Base-by-base conservation (phyloP, 2,329 filamentous ascomycete genomes). In the Colletotrichum sp. region DNA sequence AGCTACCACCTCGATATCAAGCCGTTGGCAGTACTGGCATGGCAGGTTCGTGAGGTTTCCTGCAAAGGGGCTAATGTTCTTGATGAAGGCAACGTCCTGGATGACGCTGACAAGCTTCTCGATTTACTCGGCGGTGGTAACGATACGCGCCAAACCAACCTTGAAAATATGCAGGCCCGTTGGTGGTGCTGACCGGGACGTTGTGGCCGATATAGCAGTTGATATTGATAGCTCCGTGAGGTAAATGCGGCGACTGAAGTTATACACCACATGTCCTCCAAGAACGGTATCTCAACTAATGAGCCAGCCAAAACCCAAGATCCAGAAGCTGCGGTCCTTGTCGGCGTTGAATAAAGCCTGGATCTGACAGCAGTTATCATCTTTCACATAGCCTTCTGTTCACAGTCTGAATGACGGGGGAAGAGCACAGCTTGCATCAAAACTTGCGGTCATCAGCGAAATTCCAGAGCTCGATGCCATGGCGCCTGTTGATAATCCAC, bases 181-280 rank as follows among this genome's bases (percentile, higher is more conserved):
- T 27, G 8, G 67, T 16, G 8, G 36, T 76, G 27, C 67, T 80
- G 68, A 71, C 69, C 12, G 78, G 76, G 18, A 65, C 70, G 3
- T 78, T 71, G 66, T 85, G 84, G n/a, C 83, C 83, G 13, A 85
- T 83, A 64, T 81, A 85, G 65, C 79, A 81, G 75, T 82, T 83
- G 71, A 84, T 79, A 62, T 82, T 77, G 1, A 73, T 78, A 1
- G 80, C 77, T 3, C 78, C 67, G 2, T 77, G 78, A 22, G 22
- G 22, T 22, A 22, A 2, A 81, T 58, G 7, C 78, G 74, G 18
- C 78, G 77, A 18, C 65, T 80, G 18, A 74, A 79, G 32, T 82
- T 78, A 28, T 77, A 82, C 28, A 78, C 76, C n/a, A 79, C 58
- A 27, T 80, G 78, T 6, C 78, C 79, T 5, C 76, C 79, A 1